Conservation (phyloP, 176 grass and related monocot genomes). For the Phoenix roebelenii region DNA sequence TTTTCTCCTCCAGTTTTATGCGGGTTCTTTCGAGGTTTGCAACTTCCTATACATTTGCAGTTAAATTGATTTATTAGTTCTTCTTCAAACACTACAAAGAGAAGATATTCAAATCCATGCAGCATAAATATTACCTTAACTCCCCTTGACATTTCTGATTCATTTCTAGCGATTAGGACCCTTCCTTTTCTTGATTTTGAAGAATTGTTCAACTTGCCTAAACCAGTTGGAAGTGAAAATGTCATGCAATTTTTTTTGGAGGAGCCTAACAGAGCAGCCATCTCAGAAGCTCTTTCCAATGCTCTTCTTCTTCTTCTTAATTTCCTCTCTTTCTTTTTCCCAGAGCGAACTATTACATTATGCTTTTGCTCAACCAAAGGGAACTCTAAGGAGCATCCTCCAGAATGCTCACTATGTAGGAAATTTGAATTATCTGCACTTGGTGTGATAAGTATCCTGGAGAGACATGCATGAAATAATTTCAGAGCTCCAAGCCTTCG, state of each 20-base stretch:
- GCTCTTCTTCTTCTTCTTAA: slow-evolving; percentile 39
- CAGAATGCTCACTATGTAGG: slow-evolving; percentile 13
- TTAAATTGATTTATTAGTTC: slow-evolving; percentile 2
- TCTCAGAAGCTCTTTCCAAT: slow-evolving; percentile 22
- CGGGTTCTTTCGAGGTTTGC: slow-evolving; percentile 58
- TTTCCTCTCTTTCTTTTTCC: slow-evolving; percentile 62
- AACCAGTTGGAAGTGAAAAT: slow-evolving; percentile 10
- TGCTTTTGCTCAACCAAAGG: slow-evolving; percentile 16
- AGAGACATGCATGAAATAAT: slow-evolving; percentile 32
- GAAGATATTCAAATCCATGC: background rate
- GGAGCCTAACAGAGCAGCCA: slow-evolving; percentile 3
- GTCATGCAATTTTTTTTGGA: slow-evolving; percentile 22
- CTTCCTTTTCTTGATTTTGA: slow-evolving; percentile 26
- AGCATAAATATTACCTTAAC: slow-evolving; percentile 45
- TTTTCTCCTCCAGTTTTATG: slow-evolving; percentile 40
- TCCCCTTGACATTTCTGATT: slow-evolving; percentile 46
- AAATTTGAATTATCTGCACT: slow-evolving; percentile 21
- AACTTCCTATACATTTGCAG: slow-evolving; percentile 34
- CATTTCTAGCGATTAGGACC: slow-evolving; percentile 27
- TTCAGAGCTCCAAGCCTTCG: slow-evolving; percentile 52
- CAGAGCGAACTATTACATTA: slow-evolving; percentile 32
- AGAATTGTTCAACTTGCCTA: slow-evolving; percentile 21
- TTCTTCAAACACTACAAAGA: background rate
- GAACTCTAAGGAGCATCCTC: slow-evolving; percentile 7
- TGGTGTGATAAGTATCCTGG: slow-evolving; percentile 9